phyloP scores from a whole-genome alignment of 495 filamentous ascomycete species.

The Opeltia flavorubescens region DNA sequence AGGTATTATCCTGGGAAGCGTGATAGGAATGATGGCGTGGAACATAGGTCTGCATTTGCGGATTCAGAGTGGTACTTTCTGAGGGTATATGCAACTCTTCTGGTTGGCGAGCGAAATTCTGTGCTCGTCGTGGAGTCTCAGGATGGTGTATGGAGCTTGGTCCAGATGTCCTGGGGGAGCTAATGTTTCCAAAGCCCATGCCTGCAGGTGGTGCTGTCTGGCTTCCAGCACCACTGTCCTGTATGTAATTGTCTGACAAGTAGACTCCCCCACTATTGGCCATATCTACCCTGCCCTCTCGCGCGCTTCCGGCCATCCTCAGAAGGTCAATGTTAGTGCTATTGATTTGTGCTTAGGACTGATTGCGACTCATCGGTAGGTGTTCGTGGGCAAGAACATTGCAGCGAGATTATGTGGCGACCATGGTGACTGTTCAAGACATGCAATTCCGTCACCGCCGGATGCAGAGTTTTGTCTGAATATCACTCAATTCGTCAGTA shows the following conservation, averaged over 20 bases:
- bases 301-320: background rate
- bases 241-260: background rate
- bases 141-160: conserved; percentile 35
- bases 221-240: conserved; percentile 1
- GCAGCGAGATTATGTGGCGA: too few relatives aligned
- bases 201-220: conserved; percentile 18
- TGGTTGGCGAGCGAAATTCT: conserved; percentile 36
- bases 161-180: too few relatives aligned
- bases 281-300: background rate
- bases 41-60: conserved; percentile 19
- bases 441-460: too few relatives aligned
- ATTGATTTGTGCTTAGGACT: too few relatives aligned
- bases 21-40: conserved; percentile 27
- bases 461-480: too few relatives aligned
- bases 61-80: conserved; percentile 28
- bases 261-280: background rate
- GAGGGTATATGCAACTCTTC: conserved; percentile 73
- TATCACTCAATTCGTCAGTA: too few relatives aligned
- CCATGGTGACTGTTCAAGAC: too few relatives aligned
- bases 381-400: too few relatives aligned
- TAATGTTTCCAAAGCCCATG: conserved; percentile 6
- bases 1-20: conserved; percentile 32
- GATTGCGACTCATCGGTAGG: too few relatives aligned
- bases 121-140: conserved; percentile 39
- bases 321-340: too few relatives aligned